Conservation (phyloP, 495 filamentous ascomycete genomes). For the Aspergillus taichungensis region DNA sequence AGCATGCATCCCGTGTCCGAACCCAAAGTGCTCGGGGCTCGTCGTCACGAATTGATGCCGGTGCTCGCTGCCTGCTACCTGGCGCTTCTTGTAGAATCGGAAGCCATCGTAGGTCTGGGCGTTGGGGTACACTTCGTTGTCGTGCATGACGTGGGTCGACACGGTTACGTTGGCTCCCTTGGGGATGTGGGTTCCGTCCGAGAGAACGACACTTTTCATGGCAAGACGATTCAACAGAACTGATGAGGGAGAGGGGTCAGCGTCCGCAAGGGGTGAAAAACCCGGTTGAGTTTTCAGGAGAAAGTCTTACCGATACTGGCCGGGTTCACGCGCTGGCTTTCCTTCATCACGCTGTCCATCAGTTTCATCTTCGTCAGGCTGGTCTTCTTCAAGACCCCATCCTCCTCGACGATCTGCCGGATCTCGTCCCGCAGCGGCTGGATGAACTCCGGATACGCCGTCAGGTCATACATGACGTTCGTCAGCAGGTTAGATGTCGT, state of each 20-base stretch:
- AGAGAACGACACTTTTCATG: slow-evolving; percentile 19
- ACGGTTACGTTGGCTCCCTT: slow-evolving; percentile 28
- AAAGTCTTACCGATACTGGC: slow-evolving; percentile 24
- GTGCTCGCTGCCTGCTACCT: slow-evolving; percentile 34
- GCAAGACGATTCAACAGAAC: slow-evolving; percentile 37
- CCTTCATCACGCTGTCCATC: slow-evolving; percentile 38
- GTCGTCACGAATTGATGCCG: slow-evolving; percentile 38
- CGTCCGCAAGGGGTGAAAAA: neutral
- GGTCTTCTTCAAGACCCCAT: slow-evolving; percentile 37
- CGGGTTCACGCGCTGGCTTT: slow-evolving; percentile 27
- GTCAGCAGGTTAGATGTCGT: slow-evolving; percentile 33
- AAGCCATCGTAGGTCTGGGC: slow-evolving; percentile 37
- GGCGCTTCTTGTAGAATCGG: slow-evolving; percentile 37
- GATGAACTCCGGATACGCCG: slow-evolving; percentile 27
- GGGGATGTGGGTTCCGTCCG: slow-evolving; percentile 26
- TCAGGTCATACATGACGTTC: slow-evolving; percentile 35
- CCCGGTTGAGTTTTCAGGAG: neutral
- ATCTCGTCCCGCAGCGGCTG: slow-evolving; percentile 32
- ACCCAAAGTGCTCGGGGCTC: slow-evolving; percentile 32
- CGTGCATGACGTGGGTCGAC: slow-evolving; percentile 23
- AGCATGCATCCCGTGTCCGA: slow-evolving; percentile 45
- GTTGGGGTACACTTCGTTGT: slow-evolving; percentile 35
- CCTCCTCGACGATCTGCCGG: slow-evolving; percentile 20
- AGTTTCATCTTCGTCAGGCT: slow-evolving; percentile 41
- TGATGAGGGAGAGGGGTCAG: slow-evolving; percentile 8